phyloP scores from a whole-genome alignment of 768 basidiomycete genomes.

The Leucocoprinus sp. region DNA sequence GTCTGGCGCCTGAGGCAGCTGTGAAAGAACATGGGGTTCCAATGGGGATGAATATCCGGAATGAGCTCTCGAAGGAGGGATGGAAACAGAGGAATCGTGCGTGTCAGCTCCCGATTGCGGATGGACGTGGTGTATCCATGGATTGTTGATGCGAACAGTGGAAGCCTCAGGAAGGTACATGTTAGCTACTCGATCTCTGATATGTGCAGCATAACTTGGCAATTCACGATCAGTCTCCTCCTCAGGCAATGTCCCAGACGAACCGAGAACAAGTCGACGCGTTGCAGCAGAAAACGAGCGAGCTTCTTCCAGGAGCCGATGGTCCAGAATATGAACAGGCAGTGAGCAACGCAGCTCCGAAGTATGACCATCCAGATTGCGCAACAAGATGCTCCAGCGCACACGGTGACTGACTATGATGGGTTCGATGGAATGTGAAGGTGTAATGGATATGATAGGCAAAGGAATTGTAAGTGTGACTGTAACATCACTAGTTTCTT shows the following conservation, averaged over 20 bases:
- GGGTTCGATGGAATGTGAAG: slow-evolving; percentile 70
- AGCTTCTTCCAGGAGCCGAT: slow-evolving; percentile 67
- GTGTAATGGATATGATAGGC: slow-evolving; percentile 31
- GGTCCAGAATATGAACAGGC: slow-evolving; percentile 78
- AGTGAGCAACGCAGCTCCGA: slow-evolving; percentile 94
- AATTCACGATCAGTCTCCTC: slow-evolving; percentile 65
- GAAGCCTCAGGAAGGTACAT: slow-evolving; percentile 60
- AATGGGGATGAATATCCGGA: slow-evolving; percentile 34
- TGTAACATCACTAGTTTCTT: slow-evolving; percentile 38
- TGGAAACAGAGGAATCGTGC: slow-evolving; percentile 10
- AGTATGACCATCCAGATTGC: slow-evolving; percentile 84
- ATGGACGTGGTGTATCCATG: slow-evolving; percentile 41
- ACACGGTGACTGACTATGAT: slow-evolving; percentile 72
- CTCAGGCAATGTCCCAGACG: slow-evolving; percentile 16
- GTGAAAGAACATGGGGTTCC: slow-evolving; percentile 27
- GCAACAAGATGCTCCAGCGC: slow-evolving; percentile 70
- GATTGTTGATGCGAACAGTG: slow-evolving; percentile 57
- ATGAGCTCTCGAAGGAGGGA: slow-evolving; percentile 15
- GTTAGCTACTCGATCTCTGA: slow-evolving; percentile 82
- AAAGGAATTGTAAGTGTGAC: slow-evolving; percentile 45
- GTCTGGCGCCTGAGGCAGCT: slow-evolving; percentile 39
- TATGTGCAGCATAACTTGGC: slow-evolving; percentile 84
- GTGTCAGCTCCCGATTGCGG: slow-evolving; percentile 2
- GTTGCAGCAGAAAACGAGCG: slow-evolving; percentile 64
- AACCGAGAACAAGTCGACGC: slow-evolving; percentile 56